Evolutionary conservation across 345 rosid genomes (phyloP).

Genomic region (Populus nigra): DNA sequence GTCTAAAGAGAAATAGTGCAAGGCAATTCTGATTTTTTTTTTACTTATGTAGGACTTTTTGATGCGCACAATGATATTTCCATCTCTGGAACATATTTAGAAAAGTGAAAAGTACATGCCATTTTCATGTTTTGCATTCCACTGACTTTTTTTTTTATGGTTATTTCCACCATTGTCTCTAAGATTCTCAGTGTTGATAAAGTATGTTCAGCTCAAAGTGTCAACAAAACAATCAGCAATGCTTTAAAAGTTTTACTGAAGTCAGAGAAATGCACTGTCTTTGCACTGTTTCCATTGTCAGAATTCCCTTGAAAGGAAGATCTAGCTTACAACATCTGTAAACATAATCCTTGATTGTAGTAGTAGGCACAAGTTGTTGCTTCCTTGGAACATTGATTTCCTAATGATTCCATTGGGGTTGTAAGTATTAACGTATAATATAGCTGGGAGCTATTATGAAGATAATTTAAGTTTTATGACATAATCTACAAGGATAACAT

Average conservation of each 20-base stretch:
- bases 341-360: not conserved
- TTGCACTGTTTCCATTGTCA: not conserved
- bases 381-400: no score
- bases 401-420: not conserved
- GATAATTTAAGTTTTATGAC: not conserved
- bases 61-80: not conserved
- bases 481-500: conserved; percentile 10
- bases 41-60: not conserved
- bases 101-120: not conserved
- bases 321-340: not conserved
- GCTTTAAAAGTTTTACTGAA: not conserved
- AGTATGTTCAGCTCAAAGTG: not conserved
- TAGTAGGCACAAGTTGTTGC: not conserved
- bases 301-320: not conserved
- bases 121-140: not conserved
- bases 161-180: not conserved
- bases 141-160: no score
- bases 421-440: not conserved
- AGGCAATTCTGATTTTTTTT: not conserved
- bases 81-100: not conserved
- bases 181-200: not conserved
- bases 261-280: not conserved
- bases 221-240: not conserved
- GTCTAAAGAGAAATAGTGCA: not conserved
- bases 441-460: not conserved